phyloP scores from a whole-genome alignment of 768 basidiomycete species.

The Neoboletus magnificus region DNA sequence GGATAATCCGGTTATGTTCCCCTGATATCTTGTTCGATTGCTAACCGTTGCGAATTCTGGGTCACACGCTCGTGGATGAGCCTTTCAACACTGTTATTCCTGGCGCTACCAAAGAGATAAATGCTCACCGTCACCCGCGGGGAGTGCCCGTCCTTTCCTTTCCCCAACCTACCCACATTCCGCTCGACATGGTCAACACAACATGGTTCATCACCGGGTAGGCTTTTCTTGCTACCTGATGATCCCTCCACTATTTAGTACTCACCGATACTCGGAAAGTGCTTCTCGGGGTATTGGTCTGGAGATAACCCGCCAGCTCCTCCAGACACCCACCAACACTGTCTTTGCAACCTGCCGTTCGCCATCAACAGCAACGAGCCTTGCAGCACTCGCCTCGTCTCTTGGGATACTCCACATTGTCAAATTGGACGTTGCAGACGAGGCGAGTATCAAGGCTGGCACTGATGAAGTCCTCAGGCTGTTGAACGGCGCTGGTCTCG shows the following conservation, averaged over 20 bases:
- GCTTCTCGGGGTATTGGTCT: constrained; percentile 15
- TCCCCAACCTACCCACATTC: background rate
- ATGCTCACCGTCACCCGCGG: background rate
- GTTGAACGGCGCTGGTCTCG: background rate
- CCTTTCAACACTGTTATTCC: background rate
- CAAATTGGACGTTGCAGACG: constrained; percentile 29
- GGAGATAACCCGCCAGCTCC: constrained; percentile 10
- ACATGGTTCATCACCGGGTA: constrained; percentile 12
- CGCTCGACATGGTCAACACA: background rate
- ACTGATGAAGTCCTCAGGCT: background rate
- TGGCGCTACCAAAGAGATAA: background rate
- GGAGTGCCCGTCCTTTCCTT: background rate
- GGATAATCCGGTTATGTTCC: background rate
- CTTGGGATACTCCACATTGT: constrained; percentile 33
- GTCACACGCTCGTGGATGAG: background rate
- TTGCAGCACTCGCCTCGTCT: constrained; percentile 5
- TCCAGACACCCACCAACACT: constrained; percentile 10
- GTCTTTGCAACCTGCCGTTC: constrained; percentile 25
- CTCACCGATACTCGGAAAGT: background rate
- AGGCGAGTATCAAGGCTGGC: constrained; percentile 26
- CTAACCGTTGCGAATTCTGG: background rate
- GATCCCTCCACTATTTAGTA: background rate
- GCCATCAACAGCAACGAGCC: constrained; percentile 15
- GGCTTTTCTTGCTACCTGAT: background rate
- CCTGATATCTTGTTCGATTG: background rate